These are phyloP conservation scores for Aspergillus phoenicis DNA, from an alignment of 2,329 filamentous ascomycete genomes.

Conservation along the genomic window DNA sequence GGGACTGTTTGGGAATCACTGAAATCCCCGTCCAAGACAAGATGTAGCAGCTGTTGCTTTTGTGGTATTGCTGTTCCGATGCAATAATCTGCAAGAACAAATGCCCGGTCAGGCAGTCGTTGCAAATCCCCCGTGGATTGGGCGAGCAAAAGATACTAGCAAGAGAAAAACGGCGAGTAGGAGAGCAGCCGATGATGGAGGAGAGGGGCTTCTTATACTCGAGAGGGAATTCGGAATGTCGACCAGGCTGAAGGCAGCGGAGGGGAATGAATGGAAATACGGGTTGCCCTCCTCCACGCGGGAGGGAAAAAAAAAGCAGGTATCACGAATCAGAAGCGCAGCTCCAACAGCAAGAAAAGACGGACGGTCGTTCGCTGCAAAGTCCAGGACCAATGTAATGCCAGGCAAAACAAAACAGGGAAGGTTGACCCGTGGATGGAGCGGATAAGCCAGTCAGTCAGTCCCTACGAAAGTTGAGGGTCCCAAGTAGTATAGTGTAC, in stretches of 20 bases:
- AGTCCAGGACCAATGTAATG: neutral
- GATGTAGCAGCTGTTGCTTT: neutral
- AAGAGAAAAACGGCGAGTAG: neutral
- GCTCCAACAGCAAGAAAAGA: neutral
- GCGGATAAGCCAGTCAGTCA: neutral
- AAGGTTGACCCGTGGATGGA: slow-evolving; percentile 9
- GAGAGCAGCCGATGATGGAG: neutral
- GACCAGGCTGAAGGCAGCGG: neutral
- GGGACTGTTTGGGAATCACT: slow-evolving; percentile 15
- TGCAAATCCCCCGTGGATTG: neutral
- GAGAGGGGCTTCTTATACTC: neutral
- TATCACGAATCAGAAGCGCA: too few relatives aligned
- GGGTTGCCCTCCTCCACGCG: neutral
- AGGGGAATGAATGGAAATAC: neutral
- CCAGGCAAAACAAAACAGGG: slow-evolving; percentile 6
- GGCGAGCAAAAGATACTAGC: neutral
- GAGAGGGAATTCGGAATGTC: too few relatives aligned
- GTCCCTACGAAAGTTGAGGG: neutral
- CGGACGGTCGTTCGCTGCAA: neutral
- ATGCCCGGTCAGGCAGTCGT: neutral
- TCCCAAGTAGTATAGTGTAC: neutral
- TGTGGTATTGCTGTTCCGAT: neutral
- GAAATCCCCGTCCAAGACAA: neutral
- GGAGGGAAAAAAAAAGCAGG: too few relatives aligned
- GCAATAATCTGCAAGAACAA: neutral